phyloP scores from a whole-genome alignment of 345 rosid genomes.

The Limnanthes douglasii region DNA sequence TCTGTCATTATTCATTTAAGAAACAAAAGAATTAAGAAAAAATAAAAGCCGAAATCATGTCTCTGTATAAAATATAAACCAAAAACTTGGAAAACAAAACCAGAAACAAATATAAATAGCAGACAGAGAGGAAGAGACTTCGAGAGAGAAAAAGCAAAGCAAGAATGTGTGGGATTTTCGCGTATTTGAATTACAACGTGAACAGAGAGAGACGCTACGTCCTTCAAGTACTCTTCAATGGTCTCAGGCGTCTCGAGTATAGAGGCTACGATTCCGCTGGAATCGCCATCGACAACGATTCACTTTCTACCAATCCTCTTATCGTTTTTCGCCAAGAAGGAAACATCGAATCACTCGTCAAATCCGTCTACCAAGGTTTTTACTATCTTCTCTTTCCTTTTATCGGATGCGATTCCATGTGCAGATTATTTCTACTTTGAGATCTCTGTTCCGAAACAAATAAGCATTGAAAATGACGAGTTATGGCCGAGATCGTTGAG shows the following conservation, averaged over 20 bases:
- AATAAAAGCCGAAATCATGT: too few species aligned
- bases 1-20: too few species aligned
- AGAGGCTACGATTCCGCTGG: constrained; percentile 96
- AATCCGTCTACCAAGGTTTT: constrained; percentile 74
- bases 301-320: constrained; percentile 19
- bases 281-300: constrained; percentile 59
- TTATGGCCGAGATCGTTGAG: neutral
- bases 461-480: neutral
- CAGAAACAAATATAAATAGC: neutral
- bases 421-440: neutral
- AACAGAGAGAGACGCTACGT: constrained; percentile 59
- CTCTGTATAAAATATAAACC: too few species aligned
- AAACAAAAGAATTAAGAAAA: too few species aligned
- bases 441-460: neutral
- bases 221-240: constrained; percentile 86
- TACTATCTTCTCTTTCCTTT: too few species aligned
- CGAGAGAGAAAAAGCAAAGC: neutral
- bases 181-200: constrained; percentile 70
- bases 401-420: too few species aligned
- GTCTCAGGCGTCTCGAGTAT: constrained; percentile 93
- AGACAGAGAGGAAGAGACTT: neutral
- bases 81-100: too few species aligned
- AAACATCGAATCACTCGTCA: constrained; percentile 93
- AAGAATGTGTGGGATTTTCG: constrained; percentile 92
- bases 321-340: constrained; percentile 88